These are phyloP conservation scores for Didymella arachidicola DNA, from an alignment of 2,329 filamentous ascomycete genomes.

Conservation along the genomic window DNA sequence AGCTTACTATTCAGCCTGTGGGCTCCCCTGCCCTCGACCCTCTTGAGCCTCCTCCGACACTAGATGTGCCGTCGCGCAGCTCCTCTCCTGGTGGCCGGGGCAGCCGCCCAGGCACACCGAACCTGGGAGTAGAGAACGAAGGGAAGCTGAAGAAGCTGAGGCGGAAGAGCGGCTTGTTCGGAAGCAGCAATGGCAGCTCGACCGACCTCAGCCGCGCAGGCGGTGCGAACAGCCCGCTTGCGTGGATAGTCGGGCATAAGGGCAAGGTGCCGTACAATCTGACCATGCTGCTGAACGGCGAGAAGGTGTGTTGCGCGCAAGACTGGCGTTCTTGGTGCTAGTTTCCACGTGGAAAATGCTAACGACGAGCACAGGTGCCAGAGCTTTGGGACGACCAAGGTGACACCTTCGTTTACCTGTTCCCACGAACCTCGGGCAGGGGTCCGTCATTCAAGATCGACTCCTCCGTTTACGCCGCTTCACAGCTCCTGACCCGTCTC, in stretches of 20 bases:
- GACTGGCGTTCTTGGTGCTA: slow-evolving; percentile 4
- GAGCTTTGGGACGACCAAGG: slow-evolving; percentile 70
- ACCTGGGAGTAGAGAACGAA: slow-evolving; percentile 26
- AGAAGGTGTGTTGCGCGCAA: slow-evolving; percentile 53
- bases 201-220: slow-evolving; percentile 28
- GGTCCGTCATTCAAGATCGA: slow-evolving; percentile 69
- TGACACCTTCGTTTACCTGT: slow-evolving; percentile 70
- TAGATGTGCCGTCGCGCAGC: slow-evolving; percentile 38
- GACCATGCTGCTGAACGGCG: slow-evolving; percentile 58
- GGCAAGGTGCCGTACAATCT: slow-evolving; percentile 66
- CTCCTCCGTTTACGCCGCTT: slow-evolving; percentile 65
- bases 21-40: slow-evolving; percentile 35
- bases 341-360: slow-evolving; percentile 22
- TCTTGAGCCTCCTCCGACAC: slow-evolving; percentile 40
- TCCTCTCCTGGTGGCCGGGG: slow-evolving; percentile 35
- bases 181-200: slow-evolving; percentile 32
- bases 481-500: slow-evolving; percentile 62
- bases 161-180: slow-evolving; percentile 48
- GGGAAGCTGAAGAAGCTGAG: slow-evolving; percentile 44
- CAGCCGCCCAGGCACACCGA: slow-evolving; percentile 37
- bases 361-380: slow-evolving; percentile 52
- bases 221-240: slow-evolving; percentile 45
- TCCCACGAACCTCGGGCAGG: slow-evolving; percentile 63
- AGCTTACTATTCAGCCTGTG: slow-evolving; percentile 41
- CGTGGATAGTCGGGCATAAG: slow-evolving; percentile 67